Evolutionary conservation across 2,329 filamentous ascomycete species (phyloP).

Genomic region (Cladosporium sp.): DNA sequence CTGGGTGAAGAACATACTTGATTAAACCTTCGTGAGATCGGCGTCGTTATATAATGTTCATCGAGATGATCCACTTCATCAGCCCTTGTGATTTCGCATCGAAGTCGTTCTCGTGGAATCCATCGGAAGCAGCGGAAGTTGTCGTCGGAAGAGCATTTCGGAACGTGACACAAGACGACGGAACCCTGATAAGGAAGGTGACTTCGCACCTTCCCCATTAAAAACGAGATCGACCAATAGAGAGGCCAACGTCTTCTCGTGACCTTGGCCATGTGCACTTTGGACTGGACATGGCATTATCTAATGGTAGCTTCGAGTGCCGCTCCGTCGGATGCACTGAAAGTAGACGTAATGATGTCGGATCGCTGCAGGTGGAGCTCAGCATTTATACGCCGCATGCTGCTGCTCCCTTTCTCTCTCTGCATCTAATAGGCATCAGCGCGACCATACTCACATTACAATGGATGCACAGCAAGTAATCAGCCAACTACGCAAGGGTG

Average conservation of each 20-base stretch:
- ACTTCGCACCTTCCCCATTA: not conserved
- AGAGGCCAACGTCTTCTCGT: not conserved
- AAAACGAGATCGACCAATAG: not conserved
- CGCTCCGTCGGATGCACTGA: not conserved
- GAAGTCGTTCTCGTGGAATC: not conserved
- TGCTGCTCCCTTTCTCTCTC: not conserved
- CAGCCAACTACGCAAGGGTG: conserved; percentile 28
- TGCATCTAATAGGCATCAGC: not conserved
- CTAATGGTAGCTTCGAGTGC: not conserved
- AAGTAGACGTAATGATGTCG: not conserved
- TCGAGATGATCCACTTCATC: conserved; percentile 14
- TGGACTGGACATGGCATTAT: not conserved
- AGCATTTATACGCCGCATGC: conserved; percentile 3
- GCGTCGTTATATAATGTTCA: conserved; percentile 19
- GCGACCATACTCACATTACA: not conserved
- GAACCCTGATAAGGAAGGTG: conserved; percentile 11
- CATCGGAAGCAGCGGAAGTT: not conserved
- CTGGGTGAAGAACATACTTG: not conserved
- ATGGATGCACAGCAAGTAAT: conserved; percentile 31
- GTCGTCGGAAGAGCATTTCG: not conserved
- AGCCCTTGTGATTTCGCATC: conserved; percentile 6
- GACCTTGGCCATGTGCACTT: not conserved
- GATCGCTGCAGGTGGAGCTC: not conserved
- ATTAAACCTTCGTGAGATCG: conserved; percentile 7
- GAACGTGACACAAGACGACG: not conserved